Evolutionary conservation across 306 rosid species (phyloP), one percentile per base, ranked within the genome.

Genomic region (Amphicarpaea edgeworthii): DNA sequence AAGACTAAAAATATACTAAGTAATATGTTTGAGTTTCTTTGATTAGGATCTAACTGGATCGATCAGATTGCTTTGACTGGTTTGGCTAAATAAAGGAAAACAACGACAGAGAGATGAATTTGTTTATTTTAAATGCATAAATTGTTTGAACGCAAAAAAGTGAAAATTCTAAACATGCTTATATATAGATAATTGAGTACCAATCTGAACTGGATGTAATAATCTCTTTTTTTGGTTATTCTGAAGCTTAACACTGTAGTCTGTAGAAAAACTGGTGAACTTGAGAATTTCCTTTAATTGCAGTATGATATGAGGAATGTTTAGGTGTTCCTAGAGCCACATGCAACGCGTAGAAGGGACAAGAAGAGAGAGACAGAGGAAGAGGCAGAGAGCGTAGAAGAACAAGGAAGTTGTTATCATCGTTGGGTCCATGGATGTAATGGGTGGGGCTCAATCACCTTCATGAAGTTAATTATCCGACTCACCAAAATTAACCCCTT

Each of bases 271-370:
- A 34, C 8, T 3, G 12, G 26, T 19, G 49, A 37, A 63, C 5
- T 38, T 19, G 21, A 8, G 69, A 37, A 10, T 63, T 37, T 63
- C 49, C 16, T 64, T 16, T 5, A 37, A 16, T 57, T 19, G 59
- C 12, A 12, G 6, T 3, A 40, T 23, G 72, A n/a, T n/a, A n/a
- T n/a, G 32, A 38, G 43, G 49, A 16, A 79, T 21, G 32, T 9
- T 50, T 71, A 28, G 41, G 67, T 16, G 57, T 28, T 62, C 7
- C 26, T 6, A 79, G 26, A 79, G 69, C 83, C 79, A 79, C 83
- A 79, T 20, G 53, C 21, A 53, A n/a, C 32, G 34, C 46, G 62
- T 40, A 70, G 32, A 60, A 53, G 32, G 64, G 74, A 72, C 68
- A 72, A 19, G 5, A n/a, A n/a, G 28, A 40, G 26, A 16, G 50